phyloP scores from a whole-genome alignment of 164 flowering plant species.

The Sedum album region DNA sequence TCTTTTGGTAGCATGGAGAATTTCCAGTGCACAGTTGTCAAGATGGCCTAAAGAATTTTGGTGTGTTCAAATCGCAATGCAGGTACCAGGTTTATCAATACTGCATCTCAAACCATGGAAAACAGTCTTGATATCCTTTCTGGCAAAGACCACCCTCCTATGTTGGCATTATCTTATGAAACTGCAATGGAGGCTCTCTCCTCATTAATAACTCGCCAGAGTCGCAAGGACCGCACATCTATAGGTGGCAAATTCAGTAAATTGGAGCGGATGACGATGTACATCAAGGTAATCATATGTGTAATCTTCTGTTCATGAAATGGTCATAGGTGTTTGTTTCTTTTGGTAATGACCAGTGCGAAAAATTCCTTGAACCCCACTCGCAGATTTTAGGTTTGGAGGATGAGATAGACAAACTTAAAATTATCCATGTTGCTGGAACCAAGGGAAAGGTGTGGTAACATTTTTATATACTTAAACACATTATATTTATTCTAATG shows the following conservation, averaged over 20 bases:
- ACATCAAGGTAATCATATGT: constrained; percentile 48
- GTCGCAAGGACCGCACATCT: constrained; percentile 38
- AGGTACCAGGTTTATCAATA: constrained; percentile 24
- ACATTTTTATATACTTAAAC: background rate
- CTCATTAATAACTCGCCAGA: constrained; percentile 57
- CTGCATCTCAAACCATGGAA: constrained; percentile 25
- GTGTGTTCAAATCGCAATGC: constrained; percentile 11
- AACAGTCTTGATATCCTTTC: constrained; percentile 24
- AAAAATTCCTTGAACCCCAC: background rate
- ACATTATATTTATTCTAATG: background rate
- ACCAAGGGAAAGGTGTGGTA: constrained; percentile 65
- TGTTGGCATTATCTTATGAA: constrained; percentile 50
- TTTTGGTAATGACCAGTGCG: background rate
- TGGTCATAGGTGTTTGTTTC: background rate
- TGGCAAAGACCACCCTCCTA: constrained; percentile 16
- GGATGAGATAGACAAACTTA: constrained; percentile 36
- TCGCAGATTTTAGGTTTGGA: constrained; percentile 50
- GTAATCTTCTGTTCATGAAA: background rate
- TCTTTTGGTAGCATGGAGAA: background rate
- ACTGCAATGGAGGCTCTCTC: constrained; percentile 87
- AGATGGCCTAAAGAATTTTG: background rate
- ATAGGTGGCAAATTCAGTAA: constrained; percentile 34
- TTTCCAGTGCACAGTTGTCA: background rate
- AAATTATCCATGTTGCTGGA: constrained; percentile 68
- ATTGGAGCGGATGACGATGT: constrained; percentile 54